phyloP scores from a whole-genome alignment of 2,329 filamentous ascomycete species.

The Aspergillus latus region DNA sequence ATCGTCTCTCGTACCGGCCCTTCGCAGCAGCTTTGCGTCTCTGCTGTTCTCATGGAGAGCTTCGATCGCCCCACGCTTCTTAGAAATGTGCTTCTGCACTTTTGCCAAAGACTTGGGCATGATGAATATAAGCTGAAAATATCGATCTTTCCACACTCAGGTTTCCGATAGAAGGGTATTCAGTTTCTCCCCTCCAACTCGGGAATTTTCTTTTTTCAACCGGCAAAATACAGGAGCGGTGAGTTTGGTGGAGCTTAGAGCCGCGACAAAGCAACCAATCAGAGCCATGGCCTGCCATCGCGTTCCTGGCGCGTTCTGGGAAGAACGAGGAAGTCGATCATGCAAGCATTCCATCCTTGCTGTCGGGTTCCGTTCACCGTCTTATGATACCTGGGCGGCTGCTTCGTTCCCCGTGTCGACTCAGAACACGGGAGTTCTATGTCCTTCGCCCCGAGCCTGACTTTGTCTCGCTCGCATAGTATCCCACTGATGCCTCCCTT shows the following conservation, averaged over 20 bases:
- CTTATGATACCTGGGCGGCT: slow-evolving; percentile 8
- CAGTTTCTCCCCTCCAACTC: slow-evolving; percentile 8
- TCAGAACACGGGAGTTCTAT: slow-evolving; percentile 6
- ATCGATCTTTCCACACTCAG: not conserved
- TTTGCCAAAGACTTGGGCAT: slow-evolving; percentile 82
- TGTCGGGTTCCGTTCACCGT: slow-evolving; percentile 10
- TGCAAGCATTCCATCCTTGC: not conserved
- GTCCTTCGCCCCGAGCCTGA: not conserved
- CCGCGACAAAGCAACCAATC: slow-evolving; percentile 23
- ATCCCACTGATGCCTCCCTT: slow-evolving; percentile 21
- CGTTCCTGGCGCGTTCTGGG: slow-evolving; percentile 33
- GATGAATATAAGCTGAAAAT: slow-evolving; percentile 10
- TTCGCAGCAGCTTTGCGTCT: slow-evolving; percentile 77
- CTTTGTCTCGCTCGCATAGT: slow-evolving; percentile 3
- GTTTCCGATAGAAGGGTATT: not conserved
- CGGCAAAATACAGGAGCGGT: slow-evolving; percentile 38
- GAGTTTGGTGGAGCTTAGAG: not conserved
- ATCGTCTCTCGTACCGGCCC: slow-evolving; percentile 77
- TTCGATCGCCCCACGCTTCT: slow-evolving; percentile 76
- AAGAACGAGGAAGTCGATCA: slow-evolving; percentile 18
- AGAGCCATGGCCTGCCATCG: slow-evolving; percentile 22
- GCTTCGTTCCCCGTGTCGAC: not conserved
- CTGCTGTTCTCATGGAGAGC: slow-evolving; percentile 84
- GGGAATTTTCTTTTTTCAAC: slow-evolving; percentile 26
- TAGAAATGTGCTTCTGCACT: slow-evolving; percentile 82